Conservation (phyloP, 805 yeast species). For the Lipomyces yamanashiensis region DNA sequence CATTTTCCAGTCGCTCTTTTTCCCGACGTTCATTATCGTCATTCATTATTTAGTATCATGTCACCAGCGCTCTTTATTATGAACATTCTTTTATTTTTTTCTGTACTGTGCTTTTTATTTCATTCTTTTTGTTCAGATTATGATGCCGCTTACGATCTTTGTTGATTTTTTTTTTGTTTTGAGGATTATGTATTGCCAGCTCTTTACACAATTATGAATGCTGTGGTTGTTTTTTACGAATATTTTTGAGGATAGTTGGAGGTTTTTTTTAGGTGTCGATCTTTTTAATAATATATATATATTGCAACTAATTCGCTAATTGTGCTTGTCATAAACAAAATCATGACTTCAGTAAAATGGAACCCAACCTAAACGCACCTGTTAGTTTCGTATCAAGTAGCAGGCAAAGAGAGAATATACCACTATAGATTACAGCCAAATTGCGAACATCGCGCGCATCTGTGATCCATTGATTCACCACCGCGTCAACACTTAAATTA, state of each 20-base stretch:
- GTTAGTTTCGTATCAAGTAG: not conserved
- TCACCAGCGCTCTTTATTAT: not conserved
- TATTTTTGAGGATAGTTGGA: not conserved
- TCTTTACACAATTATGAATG: too few species aligned
- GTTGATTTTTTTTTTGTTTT: not conserved
- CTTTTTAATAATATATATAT: not conserved
- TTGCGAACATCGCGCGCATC: conserved; percentile 73
- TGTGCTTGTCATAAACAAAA: not conserved
- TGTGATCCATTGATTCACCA: conserved; percentile 75
- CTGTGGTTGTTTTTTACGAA: not conserved
- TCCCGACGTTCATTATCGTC: not conserved
- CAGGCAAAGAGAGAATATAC: conserved; percentile 55
- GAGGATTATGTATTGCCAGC: too few species aligned
- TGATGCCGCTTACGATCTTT: not conserved
- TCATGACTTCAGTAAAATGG: conserved; percentile 43
- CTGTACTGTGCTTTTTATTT: not conserved
- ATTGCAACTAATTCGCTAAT: not conserved
- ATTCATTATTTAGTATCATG: not conserved
- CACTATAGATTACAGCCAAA: conserved; percentile 74
- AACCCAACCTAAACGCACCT: conserved; percentile 42
- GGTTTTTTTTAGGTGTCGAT: not conserved
- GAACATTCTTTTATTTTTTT: not conserved
- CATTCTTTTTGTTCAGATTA: not conserved
- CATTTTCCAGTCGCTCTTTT: conserved; percentile 8
- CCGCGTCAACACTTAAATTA: conserved; percentile 80